These are phyloP conservation scores for Vaucheria bursata DNA, from an alignment of 352 stramenopile genomes.

Conservation along the genomic window DNA sequence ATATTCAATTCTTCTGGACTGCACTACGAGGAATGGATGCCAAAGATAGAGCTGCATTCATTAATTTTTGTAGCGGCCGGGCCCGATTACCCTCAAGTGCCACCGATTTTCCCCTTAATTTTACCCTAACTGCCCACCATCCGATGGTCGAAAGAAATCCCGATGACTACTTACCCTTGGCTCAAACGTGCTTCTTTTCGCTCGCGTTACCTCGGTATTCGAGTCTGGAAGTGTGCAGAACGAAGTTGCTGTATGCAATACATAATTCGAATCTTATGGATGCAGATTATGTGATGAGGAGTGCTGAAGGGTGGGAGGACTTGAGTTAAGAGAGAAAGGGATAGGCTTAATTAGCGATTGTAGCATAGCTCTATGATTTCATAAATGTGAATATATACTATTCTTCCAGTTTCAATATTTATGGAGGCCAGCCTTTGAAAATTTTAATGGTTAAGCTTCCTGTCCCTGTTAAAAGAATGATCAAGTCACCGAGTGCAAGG, in stretches of 20 bases:
- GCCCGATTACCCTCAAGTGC: constrained; percentile 45
- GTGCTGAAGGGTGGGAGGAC: constrained; percentile 44
- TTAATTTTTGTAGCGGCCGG: neutral
- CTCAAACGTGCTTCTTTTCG: constrained; percentile 98
- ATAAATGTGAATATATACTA: too few species aligned
- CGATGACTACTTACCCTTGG: constrained; percentile 81
- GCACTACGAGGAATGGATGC: neutral
- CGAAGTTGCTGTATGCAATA: constrained; percentile 53
- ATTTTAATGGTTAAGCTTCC: too few species aligned
- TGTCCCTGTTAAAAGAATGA: too few species aligned
- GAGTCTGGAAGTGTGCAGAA: constrained; percentile 50
- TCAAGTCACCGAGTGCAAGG: too few species aligned
- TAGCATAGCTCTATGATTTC: too few species aligned
- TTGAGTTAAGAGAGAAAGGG: neutral
- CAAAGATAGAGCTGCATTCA: neutral
- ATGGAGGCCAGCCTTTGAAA: too few species aligned
- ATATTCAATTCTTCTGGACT: neutral
- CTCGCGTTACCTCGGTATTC: constrained; percentile 88
- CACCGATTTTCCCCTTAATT: constrained; percentile 84
- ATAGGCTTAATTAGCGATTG: too few species aligned
- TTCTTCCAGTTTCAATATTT: too few species aligned
- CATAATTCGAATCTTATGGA: constrained; percentile 55
- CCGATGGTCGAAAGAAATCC: constrained; percentile 46
- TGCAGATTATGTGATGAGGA: constrained; percentile 53
- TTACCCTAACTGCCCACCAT: constrained; percentile 57